Evolutionary conservation across 2,329 filamentous ascomycete species (phyloP), one percentile per base, ranked within the genome.

Genomic region (Didymosphaeria variabile): DNA sequence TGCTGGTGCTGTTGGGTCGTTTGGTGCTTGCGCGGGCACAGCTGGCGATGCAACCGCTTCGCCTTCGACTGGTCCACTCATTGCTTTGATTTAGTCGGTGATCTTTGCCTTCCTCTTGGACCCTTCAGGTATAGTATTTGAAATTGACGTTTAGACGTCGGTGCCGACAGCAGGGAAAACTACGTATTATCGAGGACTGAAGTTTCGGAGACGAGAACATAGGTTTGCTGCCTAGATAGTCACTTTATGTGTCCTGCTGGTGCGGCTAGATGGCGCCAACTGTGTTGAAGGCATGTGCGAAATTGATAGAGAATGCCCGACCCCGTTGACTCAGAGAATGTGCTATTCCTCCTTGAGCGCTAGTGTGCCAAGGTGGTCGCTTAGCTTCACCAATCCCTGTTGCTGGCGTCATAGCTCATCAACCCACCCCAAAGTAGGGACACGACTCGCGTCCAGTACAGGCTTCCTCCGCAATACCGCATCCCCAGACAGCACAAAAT

Each of bases 41-140:
- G 62, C 34, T 44, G 71, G 55, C 19, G 63, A 38, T 44, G 63
- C 60, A 15, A 34, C 68, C 40, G 62, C 59, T 52, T 70, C 69
- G 47, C 60, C 54, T 62, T 53, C 62, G 46, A 67, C 55, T 38
- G 65, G 19, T 19, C 75, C 70, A 61, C 72, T 72, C 75, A 78
- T 78, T 40, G 3, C 59, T 42, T 34, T 26, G 38, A 40, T 12
- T 45, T 45, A 49, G 19, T 15, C 19, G 53, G 31, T 55, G 36
- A 29, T 38, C 40, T 58, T 34, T 40, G 21, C 21, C n/a, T 1
- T 53, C 49, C 15, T 47, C 50, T 45, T 31, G 9, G 45, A 21
- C 5, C 47, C 38, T 29, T 61, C 55, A 52, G 17, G 38, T 46
- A 36, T 29, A 46, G 31, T 31, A 40, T 40, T 46, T 50, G 36